Evolutionary conservation across 192 early-diverging fungal species (phyloP), one percentile per base, ranked within the genome.

Genomic region (Mortierella antarctica): DNA sequence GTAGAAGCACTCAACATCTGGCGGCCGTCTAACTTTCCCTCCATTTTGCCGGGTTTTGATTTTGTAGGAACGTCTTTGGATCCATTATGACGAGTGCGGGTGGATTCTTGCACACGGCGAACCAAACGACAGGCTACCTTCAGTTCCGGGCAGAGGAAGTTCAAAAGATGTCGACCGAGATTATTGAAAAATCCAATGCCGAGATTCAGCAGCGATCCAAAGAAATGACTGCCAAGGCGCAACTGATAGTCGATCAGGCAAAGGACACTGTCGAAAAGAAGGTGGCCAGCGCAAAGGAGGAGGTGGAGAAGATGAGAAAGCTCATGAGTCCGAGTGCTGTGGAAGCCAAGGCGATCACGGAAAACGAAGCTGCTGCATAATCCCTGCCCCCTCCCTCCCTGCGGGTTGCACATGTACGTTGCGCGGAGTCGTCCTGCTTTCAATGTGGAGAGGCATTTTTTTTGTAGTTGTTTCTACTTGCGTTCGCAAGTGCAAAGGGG

Each of bases 81-180:
- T 60, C 85, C 53, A 59, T 89, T 1, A 15, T 89, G 51, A 85
- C 80, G 2, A 70, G 80, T 12, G 83, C 84, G 21, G 88, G 88
- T 39, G 87, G 86, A 44, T 80, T 89, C 42, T 20, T 89, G 9
- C 72, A 84, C 62, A 74, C 85, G 12, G 88, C 88, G 47, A 84
- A 84, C 20, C 68, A 64, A 23, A 76, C 83, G 0, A 82, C 83
- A 18, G 70, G 65, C 0, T 75, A 73, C 21, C 60, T 84, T 23
- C 78, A 77, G n/a, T 71, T 70, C 61, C 56, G 70, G 11, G 82
- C 74, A 41, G 72, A 74, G 54, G 74, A 84, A 48, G 76, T 84
- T 5, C 69, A 71, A 17, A 80, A 68, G 52, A 46, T 80, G 64
- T 80, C 77, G n/a, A 80, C 57, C 4, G 69, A 71, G 14, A 80